Base-by-base conservation (phyloP, 768 basidiomycete genomes). In the Phylloporus sp. region DNA sequence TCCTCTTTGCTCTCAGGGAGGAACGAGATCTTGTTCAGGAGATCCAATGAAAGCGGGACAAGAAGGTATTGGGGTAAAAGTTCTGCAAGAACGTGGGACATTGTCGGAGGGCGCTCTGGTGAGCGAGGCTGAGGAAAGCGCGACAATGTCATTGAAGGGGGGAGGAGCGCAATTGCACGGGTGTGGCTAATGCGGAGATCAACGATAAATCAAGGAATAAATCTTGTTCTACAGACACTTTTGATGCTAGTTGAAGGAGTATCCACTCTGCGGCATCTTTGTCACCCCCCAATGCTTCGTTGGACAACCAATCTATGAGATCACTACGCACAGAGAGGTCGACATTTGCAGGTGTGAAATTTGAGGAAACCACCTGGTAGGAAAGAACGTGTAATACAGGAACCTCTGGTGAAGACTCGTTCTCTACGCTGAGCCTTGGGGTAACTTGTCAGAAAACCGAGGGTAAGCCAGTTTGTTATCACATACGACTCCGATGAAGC, bases 331-430 rank as follows among this genome's bases (percentile, higher is more conserved):
- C 51, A 13, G 55, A 47, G 32, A 49, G 18, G 45, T 53, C 42
- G 46, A 58, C 18, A 50, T 46, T 39, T 56, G 47, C 22, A 52
- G 53, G 42, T 18, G 20, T 27, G 22, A 29, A 22, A 10, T 5
- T 45, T 18, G 45, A n/a, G 13, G 59, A 26, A 5, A 44, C 48
- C 13, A 40, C 47, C 28, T 52, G 47, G 48, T 57, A 59, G 62
- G 82, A 89, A 0, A 90, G 70, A 29, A 86, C 82, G 63, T 90
- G 88, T 1, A 91, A 72, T 0, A 85, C 86, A 1, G 86, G 82
- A 2, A 85, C 81, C 27, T 73, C 63, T 0, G 59, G 53, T 0
- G 69, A 59, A 4, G 72, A 51, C 1, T 68, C 63, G 4, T 71
- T 60, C 39, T 82, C 80, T 24, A 67, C 54, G 50, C 69, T 69